Percentiles rank a stretch among this genome's conserved stretches.
phyloP scores from a whole-genome alignment of 306 rosid species.

The Glycyrrhiza uralensis region DNA sequence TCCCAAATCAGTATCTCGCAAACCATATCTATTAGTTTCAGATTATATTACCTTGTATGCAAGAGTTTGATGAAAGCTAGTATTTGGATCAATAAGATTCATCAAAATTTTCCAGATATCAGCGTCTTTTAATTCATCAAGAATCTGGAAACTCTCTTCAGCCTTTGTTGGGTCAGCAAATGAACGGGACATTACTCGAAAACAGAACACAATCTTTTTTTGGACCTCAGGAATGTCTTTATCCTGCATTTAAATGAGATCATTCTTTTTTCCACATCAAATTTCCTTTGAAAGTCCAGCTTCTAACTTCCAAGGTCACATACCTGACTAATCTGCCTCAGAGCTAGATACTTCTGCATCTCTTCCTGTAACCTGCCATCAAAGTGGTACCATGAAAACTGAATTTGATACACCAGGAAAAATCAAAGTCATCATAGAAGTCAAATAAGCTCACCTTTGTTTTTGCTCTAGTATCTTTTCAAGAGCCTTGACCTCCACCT shows the following conservation, averaged over 20 bases:
- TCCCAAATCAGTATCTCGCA: background rate
- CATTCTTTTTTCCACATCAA: slow-evolving; percentile 33
- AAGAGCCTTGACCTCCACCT: slow-evolving; percentile 88
- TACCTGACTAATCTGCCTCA: slow-evolving; percentile 85
- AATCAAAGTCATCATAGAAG: slow-evolving; percentile 29
- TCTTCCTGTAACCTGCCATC: slow-evolving; percentile 92
- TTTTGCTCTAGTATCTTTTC: slow-evolving; percentile 93
- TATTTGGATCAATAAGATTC: slow-evolving; percentile 79
- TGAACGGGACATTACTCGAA: slow-evolving; percentile 89
- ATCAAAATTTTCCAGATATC: slow-evolving; percentile 86
- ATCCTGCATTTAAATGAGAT: slow-evolving; percentile 63
- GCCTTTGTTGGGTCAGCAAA: slow-evolving; percentile 84
- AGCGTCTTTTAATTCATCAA: slow-evolving; percentile 86
- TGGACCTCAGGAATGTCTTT: slow-evolving; percentile 85
- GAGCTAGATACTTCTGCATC: slow-evolving; percentile 86
- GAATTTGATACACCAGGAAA: slow-evolving; percentile 20
- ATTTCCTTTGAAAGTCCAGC: slow-evolving; percentile 18
- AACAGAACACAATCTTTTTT: slow-evolving; percentile 69
- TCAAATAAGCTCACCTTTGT: slow-evolving; percentile 63
- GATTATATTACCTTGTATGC: slow-evolving; percentile 51
- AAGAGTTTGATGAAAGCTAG: slow-evolving; percentile 67
- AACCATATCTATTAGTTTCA: slow-evolving; percentile 20
- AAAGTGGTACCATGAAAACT: slow-evolving; percentile 47
- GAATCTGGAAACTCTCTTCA: slow-evolving; percentile 85
- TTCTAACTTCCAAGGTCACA: slow-evolving; percentile 31